Conservation (phyloP, 768 basidiomycete genomes). For the Nidularia sp. region DNA sequence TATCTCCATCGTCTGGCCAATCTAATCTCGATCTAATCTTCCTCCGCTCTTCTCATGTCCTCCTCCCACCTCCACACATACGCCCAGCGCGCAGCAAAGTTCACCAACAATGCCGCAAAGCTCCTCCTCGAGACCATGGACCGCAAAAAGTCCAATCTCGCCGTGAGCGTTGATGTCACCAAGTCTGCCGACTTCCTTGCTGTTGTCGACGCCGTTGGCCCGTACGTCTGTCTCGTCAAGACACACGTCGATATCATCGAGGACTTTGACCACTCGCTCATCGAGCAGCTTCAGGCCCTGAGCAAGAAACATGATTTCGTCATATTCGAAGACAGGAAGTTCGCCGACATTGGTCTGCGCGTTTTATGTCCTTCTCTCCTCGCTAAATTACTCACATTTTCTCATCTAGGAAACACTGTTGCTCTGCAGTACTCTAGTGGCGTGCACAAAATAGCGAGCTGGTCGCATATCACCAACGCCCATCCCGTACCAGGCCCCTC, state of each 20-base stretch:
- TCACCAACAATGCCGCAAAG: constrained; percentile 74
- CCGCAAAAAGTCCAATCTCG: constrained; percentile 86
- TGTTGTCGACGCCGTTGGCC: constrained; percentile 86
- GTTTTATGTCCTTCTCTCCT: background rate
- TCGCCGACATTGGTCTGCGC: constrained; percentile 90
- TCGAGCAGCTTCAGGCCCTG: constrained; percentile 65
- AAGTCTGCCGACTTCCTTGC: constrained; percentile 71
- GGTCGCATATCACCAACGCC: constrained; percentile 97
- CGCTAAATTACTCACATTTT: constrained; percentile 1
- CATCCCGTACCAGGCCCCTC: constrained; percentile 96
- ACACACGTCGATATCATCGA: constrained; percentile 96
- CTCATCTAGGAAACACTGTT: constrained; percentile 83
- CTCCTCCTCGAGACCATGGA: constrained; percentile 78
- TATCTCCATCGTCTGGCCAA: background rate
- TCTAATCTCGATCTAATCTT: background rate
- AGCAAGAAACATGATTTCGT: constrained; percentile 84
- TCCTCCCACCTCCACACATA: constrained; percentile 49
- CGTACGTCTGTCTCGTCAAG: constrained; percentile 92
- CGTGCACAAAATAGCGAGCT: constrained; percentile 87
- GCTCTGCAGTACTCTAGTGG: constrained; percentile 92
- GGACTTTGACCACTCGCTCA: constrained; percentile 76
- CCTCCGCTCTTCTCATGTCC: constrained; percentile 19
- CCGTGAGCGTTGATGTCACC: constrained; percentile 94
- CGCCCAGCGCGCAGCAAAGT: constrained; percentile 49
- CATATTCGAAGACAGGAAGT: constrained; percentile 98